A percentile compares a stretch with the other conserved stretches of the same genome.
Evolutionary conservation across 192 early-diverging fungal genomes (phyloP).

Genomic region (Rhizoclosmatium globosum): DNA sequence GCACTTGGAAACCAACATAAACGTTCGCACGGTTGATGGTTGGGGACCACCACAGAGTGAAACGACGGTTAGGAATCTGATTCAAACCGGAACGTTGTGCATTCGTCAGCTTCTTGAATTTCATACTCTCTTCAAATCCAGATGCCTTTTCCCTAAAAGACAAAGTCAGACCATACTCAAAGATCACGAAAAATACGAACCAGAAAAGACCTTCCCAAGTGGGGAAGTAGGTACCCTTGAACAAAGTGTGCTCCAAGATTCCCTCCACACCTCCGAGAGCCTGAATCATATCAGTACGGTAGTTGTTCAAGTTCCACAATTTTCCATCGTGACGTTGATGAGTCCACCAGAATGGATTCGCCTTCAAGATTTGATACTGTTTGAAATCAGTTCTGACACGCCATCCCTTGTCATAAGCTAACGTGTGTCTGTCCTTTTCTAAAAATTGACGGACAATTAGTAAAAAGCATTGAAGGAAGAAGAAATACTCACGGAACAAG

Average conservation of each 20-base stretch:
- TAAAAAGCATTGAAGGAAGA: conserved; percentile 1
- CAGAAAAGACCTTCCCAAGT: conserved; percentile 99
- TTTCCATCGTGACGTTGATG: conserved; percentile 86
- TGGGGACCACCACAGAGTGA: conserved; percentile 99
- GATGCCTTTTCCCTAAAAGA: conserved; percentile 35
- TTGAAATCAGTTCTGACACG: conserved; percentile 96
- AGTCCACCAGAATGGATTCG: conserved; percentile 98
- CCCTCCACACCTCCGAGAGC: conserved; percentile 98
- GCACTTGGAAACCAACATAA: conserved; percentile 99
- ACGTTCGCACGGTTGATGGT: conserved; percentile 99
- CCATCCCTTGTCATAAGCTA: conserved; percentile 99
- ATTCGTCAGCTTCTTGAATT: conserved; percentile 97
- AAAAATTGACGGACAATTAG: neutral
- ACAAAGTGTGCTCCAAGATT: conserved; percentile 98
- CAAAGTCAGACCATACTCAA: neutral
- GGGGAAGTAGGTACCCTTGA: conserved; percentile 97
- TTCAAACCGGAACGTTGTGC: conserved; percentile 98
- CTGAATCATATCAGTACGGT: conserved; percentile 99
- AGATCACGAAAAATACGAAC: conserved; percentile 56
- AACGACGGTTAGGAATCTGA: conserved; percentile 99
- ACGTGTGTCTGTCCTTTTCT: conserved; percentile 95
- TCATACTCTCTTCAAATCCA: conserved; percentile 46
- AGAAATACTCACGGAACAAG: conserved; percentile 71
- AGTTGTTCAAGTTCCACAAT: conserved; percentile 95
- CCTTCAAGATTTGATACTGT: conserved; percentile 95